A percentile compares a stretch with the other conserved stretches of the same genome.
These are phyloP conservation scores for Linnemannia elongata DNA, from an alignment of 192 early-diverging fungal genomes.

Conservation along the genomic window DNA sequence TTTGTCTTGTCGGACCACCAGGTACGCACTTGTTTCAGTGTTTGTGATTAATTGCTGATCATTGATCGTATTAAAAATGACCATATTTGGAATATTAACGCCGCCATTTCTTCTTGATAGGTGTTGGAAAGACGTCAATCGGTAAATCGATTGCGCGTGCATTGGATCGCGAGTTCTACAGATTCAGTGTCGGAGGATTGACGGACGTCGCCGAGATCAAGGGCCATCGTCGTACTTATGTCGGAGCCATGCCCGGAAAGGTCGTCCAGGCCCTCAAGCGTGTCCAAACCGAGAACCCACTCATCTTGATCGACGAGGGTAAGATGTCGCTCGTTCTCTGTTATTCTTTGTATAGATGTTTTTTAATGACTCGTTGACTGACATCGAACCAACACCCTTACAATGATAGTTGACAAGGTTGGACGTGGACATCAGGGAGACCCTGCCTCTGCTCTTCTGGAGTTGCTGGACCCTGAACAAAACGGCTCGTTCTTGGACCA, in stretches of 20 bases:
- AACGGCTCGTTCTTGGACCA: slow-evolving; percentile 98
- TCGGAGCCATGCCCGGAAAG: slow-evolving; percentile 99
- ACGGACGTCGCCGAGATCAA: slow-evolving; percentile 99
- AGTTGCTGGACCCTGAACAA: slow-evolving; percentile 98
- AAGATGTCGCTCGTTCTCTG: background rate
- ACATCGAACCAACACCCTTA: background rate
- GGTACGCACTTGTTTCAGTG: slow-evolving; percentile 53
- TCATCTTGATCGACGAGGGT: slow-evolving; percentile 97
- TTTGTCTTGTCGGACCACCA: slow-evolving; percentile 98
- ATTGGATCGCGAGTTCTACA: slow-evolving; percentile 93
- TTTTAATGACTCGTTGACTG: background rate
- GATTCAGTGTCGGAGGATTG: slow-evolving; percentile 97
- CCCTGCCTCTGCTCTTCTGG: slow-evolving; percentile 95
- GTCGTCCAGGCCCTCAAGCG: slow-evolving; percentile 99
- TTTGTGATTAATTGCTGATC: background rate
- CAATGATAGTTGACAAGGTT: slow-evolving; percentile 88
- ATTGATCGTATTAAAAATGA: background rate
- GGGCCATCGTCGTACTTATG: slow-evolving; percentile 98
- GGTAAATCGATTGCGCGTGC: slow-evolving; percentile 98
- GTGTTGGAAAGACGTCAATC: slow-evolving; percentile 98
- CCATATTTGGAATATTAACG: background rate
- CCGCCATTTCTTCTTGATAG: slow-evolving; percentile 19
- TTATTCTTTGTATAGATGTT: background rate
- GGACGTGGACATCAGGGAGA: slow-evolving; percentile 98
- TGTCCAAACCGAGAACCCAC: slow-evolving; percentile 98